Evolutionary conservation across 176 grass and related monocot genomes (phyloP).

Genomic region (Miscanthus lutarioriparius): DNA sequence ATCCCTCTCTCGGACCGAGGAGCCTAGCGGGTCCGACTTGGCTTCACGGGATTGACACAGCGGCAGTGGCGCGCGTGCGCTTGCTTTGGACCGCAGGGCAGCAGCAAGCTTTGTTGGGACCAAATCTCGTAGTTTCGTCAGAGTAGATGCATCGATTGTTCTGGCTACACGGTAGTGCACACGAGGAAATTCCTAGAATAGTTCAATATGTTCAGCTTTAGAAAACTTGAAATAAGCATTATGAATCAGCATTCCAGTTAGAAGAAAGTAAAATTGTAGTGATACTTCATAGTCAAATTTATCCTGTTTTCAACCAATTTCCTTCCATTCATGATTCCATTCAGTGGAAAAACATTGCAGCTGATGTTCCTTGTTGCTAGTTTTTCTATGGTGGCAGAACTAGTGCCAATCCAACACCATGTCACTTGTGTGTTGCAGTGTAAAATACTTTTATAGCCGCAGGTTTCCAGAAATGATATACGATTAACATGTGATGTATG

Average conservation of each 20-base stretch:
- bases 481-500: background rate
- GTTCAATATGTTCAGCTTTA: background rate
- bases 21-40: too few relatives aligned
- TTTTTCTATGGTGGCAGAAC: background rate
- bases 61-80: too few relatives aligned
- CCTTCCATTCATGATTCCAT: background rate
- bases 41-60: too few relatives aligned
- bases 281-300: background rate
- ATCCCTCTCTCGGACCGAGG: too few relatives aligned
- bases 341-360: background rate
- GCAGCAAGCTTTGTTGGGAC: conserved; percentile 87
- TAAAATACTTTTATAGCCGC: background rate
- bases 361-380: background rate
- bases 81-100: conserved; percentile 73
- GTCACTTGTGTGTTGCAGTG: background rate
- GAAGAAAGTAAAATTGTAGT: conserved; percentile 19
- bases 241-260: background rate
- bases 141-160: conserved; percentile 67
- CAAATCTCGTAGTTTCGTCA: conserved; percentile 75
- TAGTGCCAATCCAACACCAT: background rate
- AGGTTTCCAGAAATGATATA: background rate
- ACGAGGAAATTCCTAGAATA: conserved; percentile 81
- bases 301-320: background rate
- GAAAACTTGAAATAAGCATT: background rate
- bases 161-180: conserved; percentile 79